Evolutionary conservation across 371 early-diverging fungal species (phyloP).

Genomic region (Mortierella sp.): DNA sequence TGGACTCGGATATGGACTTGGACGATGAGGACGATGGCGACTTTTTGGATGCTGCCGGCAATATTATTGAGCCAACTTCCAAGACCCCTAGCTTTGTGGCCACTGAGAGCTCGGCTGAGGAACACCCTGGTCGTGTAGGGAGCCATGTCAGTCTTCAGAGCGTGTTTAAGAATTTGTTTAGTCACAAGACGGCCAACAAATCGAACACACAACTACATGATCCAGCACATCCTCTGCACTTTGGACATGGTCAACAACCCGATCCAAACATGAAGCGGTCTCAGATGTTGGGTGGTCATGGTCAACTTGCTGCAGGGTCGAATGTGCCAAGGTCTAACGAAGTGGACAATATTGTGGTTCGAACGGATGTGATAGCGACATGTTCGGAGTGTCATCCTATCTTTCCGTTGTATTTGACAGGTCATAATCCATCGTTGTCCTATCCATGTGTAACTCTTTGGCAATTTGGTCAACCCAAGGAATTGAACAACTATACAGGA

Average conservation of each 20-base stretch:
- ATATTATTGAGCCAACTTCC: slow-evolving; percentile 32
- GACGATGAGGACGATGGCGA: slow-evolving; percentile 54
- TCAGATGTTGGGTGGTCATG: slow-evolving; percentile 16
- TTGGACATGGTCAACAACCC: slow-evolving; percentile 30
- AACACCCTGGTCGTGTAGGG: slow-evolving; percentile 21
- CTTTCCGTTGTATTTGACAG: slow-evolving; percentile 69
- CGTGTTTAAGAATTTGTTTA: slow-evolving; percentile 43
- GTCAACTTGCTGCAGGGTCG: no score
- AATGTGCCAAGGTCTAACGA: slow-evolving; percentile 34
- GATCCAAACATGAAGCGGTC: slow-evolving; percentile 43
- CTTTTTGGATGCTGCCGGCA: slow-evolving; percentile 46
- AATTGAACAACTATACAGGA: slow-evolving; percentile 67
- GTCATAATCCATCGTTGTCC: slow-evolving; percentile 58
- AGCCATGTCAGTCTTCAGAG: slow-evolving; percentile 38
- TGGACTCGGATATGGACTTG: slow-evolving; percentile 64
- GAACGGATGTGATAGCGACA: slow-evolving; percentile 56
- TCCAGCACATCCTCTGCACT: slow-evolving; percentile 22
- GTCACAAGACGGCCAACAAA: slow-evolving; percentile 10
- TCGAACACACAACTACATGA: not conserved
- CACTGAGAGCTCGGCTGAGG: slow-evolving; percentile 33
- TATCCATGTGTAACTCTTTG: slow-evolving; percentile 66
- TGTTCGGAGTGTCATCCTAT: slow-evolving; percentile 68
- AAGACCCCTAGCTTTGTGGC: slow-evolving; percentile 31
- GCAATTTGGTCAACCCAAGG: slow-evolving; percentile 71
- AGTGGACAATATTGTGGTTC: slow-evolving; percentile 51